phyloP scores from a whole-genome alignment of 2,329 filamentous ascomycete species.

The Sphaerulina vaccinii region DNA sequence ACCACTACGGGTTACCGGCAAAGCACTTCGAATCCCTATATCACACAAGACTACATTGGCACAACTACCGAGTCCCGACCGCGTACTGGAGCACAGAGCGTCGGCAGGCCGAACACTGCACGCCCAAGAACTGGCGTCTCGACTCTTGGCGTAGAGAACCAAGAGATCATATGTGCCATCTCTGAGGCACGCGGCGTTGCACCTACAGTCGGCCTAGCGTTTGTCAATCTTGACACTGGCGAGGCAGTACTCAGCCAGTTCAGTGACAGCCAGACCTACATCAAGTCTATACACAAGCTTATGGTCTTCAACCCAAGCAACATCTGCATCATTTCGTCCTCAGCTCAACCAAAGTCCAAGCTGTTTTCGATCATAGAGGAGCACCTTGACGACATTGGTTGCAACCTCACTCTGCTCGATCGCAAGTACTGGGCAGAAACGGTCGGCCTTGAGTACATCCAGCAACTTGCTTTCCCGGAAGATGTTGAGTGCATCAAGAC shows the following conservation, averaged over 20 bases:
- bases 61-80: constrained; percentile 28
- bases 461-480: constrained; percentile 73
- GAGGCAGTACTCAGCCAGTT: constrained; percentile 87
- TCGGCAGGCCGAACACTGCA: constrained; percentile 30
- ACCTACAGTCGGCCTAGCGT: constrained; percentile 74
- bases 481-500: constrained; percentile 80
- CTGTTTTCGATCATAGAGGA: constrained; percentile 73
- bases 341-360: constrained; percentile 69
- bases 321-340: constrained; percentile 73
- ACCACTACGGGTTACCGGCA: constrained; percentile 3
- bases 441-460: constrained; percentile 72
- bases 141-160: constrained; percentile 56
- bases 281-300: constrained; percentile 83
- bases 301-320: constrained; percentile 75
- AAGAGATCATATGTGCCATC: constrained; percentile 83
- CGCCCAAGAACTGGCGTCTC: constrained; percentile 57
- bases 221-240: constrained; percentile 81
- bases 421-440: constrained; percentile 82
- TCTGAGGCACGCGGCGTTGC: constrained; percentile 84
- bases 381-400: constrained; percentile 61
- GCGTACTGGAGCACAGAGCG: constrained; percentile 25
- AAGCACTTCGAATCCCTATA: constrained; percentile 17
- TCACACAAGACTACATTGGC: constrained; percentile 24
- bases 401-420: constrained; percentile 63
- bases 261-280: constrained; percentile 88